These are phyloP conservation scores for Arachnomyces sp. DNA, from an alignment of 2,329 filamentous ascomycete species.

Conservation along the genomic window DNA sequence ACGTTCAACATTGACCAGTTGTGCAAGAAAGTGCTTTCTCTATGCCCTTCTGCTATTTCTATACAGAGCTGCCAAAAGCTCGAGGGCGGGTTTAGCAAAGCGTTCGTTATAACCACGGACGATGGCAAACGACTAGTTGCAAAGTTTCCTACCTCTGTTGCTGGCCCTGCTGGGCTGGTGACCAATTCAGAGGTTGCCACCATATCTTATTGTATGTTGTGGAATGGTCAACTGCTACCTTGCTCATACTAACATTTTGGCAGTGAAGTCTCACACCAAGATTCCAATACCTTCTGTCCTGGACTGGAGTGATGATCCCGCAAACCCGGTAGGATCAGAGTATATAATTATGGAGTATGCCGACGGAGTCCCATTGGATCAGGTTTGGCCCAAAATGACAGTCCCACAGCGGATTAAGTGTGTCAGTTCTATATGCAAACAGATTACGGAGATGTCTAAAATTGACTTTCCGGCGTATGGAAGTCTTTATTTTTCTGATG, in stretches of 20 bases:
- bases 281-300: constrained; percentile 37
- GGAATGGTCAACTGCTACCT: background rate
- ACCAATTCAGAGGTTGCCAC: constrained; percentile 42
- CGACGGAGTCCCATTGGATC: constrained; percentile 20
- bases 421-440: constrained; percentile 1
- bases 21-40: constrained; percentile 24
- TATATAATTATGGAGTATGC: constrained; percentile 34
- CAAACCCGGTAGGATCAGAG: constrained; percentile 24
- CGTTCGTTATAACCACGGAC: constrained; percentile 36
- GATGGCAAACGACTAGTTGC: constrained; percentile 31
- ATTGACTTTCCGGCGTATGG: constrained; percentile 27
- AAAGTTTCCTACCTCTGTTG: constrained; percentile 31
- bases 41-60: constrained; percentile 25
- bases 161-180: constrained; percentile 29
- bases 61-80: constrained; percentile 32
- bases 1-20: constrained; percentile 35
- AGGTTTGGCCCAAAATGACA: constrained; percentile 25
- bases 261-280: constrained; percentile 29
- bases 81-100: constrained; percentile 38
- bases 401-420: constrained; percentile 18
- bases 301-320: constrained; percentile 32
- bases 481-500: constrained; percentile 23
- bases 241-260: background rate
- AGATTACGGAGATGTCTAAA: constrained; percentile 5
- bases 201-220: constrained; percentile 29